phyloP scores from a whole-genome alignment of 129 eudicot species.

The Sambucus nigra region DNA sequence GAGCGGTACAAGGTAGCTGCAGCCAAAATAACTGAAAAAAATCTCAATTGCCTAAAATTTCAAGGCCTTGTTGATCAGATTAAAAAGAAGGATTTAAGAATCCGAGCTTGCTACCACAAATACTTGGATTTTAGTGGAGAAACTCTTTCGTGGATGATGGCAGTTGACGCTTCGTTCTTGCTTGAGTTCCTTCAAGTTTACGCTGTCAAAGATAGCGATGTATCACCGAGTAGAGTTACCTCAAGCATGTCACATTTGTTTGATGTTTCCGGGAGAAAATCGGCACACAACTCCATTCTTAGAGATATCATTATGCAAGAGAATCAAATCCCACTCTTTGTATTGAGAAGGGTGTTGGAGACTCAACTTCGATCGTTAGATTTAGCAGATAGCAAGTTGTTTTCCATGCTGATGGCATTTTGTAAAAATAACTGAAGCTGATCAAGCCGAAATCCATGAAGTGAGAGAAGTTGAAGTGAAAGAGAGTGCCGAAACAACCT shows the following conservation, averaged over 20 bases:
- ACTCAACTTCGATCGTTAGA: slow-evolving; percentile 10
- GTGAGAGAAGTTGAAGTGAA: too few relatives aligned
- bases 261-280: slow-evolving; percentile 30
- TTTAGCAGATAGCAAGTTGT: slow-evolving; percentile 19
- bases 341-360: slow-evolving; percentile 23
- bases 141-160: slow-evolving; percentile 65
- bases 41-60: slow-evolving; percentile 19
- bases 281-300: slow-evolving; percentile 41
- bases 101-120: slow-evolving; percentile 51
- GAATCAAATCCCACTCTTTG: slow-evolving; percentile 57
- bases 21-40: slow-evolving; percentile 35
- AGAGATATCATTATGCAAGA: slow-evolving; percentile 55
- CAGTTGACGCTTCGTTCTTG: slow-evolving; percentile 38
- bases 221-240: neutral
- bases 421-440: slow-evolving; percentile 11
- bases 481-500: slow-evolving; percentile 1
- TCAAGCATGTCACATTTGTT: slow-evolving; percentile 45
- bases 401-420: slow-evolving; percentile 27
- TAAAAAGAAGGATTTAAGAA: slow-evolving; percentile 20
- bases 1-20: slow-evolving; percentile 49
- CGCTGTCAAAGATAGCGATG: slow-evolving; percentile 19
- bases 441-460: slow-evolving; percentile 8
- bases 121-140: slow-evolving; percentile 35
- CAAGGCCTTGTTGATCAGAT: slow-evolving; percentile 26
- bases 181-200: slow-evolving; percentile 44